phyloP scores from a whole-genome alignment of 176 grass and related monocot species.

The Themeda triandra region DNA sequence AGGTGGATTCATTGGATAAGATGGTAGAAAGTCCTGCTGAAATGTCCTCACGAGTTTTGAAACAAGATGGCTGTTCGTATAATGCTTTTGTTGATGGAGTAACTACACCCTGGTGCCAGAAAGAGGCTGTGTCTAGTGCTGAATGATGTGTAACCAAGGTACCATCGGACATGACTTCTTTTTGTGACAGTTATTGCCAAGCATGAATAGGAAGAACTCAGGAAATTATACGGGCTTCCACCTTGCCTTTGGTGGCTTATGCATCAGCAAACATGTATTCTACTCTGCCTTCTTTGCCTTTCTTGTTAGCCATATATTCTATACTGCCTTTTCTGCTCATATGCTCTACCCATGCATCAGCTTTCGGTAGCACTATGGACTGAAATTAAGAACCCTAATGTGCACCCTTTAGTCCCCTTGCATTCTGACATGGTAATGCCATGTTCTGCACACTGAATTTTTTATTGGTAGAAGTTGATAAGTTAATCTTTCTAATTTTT shows the following conservation, averaged over 20 bases:
- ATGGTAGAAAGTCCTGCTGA: constrained; percentile 39
- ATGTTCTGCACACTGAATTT: not conserved
- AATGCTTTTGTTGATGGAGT: constrained; percentile 59
- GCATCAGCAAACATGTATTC: not conserved
- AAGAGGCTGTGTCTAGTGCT: constrained; percentile 41
- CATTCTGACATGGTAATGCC: not conserved
- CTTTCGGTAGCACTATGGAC: not conserved
- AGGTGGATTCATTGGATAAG: constrained; percentile 49
- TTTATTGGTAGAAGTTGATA: not conserved
- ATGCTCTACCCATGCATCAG: not conserved
- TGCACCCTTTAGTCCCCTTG: not conserved
- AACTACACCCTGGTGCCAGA: constrained; percentile 45
- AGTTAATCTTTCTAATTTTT: not conserved
- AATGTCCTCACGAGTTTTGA: constrained; percentile 40
- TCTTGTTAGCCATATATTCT: not conserved
- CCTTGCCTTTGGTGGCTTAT: constrained; percentile 3
- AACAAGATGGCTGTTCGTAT: constrained; percentile 42
- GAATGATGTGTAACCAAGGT: constrained; percentile 44
- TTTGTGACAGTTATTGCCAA: constrained; percentile 9
- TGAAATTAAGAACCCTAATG: not conserved
- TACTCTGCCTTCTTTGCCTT: not conserved
- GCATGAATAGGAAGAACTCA: not conserved
- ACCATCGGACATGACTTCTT: constrained; percentile 4
- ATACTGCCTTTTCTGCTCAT: not conserved
- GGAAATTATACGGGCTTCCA: not conserved